Conservation (phyloP, 169 alveolate species). For the Fabrea salina region DNA sequence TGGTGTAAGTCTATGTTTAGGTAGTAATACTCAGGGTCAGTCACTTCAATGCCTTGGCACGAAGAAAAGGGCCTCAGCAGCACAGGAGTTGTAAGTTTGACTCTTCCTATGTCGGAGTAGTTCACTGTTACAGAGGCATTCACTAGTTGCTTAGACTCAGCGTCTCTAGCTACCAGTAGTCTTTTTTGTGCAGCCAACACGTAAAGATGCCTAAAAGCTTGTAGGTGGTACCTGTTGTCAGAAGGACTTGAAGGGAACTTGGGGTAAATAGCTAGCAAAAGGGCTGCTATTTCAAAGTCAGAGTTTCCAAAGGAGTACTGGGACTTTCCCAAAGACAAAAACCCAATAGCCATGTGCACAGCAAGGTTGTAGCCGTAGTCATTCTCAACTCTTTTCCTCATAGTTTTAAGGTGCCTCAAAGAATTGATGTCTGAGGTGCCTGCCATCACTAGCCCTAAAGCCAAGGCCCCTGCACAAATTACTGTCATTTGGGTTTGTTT, state of each 20-base stretch:
- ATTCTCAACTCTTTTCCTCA: slow-evolving; percentile 77
- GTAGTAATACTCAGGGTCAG: slow-evolving; percentile 4
- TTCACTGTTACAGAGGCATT: slow-evolving; percentile 16
- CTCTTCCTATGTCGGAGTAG: slow-evolving; percentile 12
- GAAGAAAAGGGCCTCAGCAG: slow-evolving; percentile 4
- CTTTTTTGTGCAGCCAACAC: slow-evolving; percentile 77
- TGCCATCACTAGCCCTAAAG: slow-evolving; percentile 75
- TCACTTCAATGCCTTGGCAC: not conserved
- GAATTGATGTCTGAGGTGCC: slow-evolving; percentile 83
- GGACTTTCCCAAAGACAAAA: slow-evolving; percentile 81
- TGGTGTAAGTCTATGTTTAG: no score
- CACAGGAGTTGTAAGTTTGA: not conserved
- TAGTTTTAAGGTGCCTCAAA: slow-evolving; percentile 60
- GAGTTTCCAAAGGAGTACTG: slow-evolving; percentile 67
- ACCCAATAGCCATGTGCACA: slow-evolving; percentile 79
- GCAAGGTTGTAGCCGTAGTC: slow-evolving; percentile 82
- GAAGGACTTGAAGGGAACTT: slow-evolving; percentile 70
- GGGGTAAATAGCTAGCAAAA: slow-evolving; percentile 75
- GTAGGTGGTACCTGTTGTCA: slow-evolving; percentile 79
- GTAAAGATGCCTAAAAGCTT: slow-evolving; percentile 85
- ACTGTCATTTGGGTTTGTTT: slow-evolving; percentile 73
- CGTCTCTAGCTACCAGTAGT: slow-evolving; percentile 71
- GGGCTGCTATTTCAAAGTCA: slow-evolving; percentile 70
- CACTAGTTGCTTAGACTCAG: slow-evolving; percentile 60
- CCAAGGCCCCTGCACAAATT: slow-evolving; percentile 69